Evolutionary conservation across 2,329 filamentous ascomycete genomes (phyloP), one percentile per base, ranked within the genome.

Genomic region (Venturia nashicola): DNA sequence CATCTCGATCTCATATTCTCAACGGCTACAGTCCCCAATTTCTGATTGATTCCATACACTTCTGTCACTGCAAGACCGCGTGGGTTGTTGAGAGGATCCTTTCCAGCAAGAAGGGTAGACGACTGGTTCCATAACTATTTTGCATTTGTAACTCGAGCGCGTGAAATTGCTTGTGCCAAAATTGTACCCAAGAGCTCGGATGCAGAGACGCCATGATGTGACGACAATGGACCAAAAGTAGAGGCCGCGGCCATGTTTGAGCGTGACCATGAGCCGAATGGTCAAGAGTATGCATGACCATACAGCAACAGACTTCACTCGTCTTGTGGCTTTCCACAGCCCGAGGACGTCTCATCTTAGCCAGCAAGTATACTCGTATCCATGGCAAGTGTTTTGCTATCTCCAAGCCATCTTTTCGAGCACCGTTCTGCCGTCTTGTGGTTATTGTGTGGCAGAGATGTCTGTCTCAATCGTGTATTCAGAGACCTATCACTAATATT

Each of bases 141-240:
- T n/a, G n/a, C n/a, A n/a, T n/a, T n/a, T n/a, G n/a, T n/a, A n/a
- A n/a, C n/a, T n/a, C n/a, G n/a, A n/a, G n/a, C n/a, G n/a, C n/a
- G n/a, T n/a, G n/a, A 82, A 11, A 82, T 83, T 42, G 14, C 34
- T 27, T 63, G 61, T 16, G 61, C 44, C 11, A 63, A 23, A n/a
- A 63, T 23, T 14, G 57, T 39, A 42, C 32, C 48, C 18, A 63
- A 63, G n/a, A 20, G 32, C 44, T 9, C 61, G 61, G 36, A 63
- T 54, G 18, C 32, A 51, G 16, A 63, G 48, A 8, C 61, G 46
- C 60, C 60, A 48, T 46, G 40, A 44, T 46, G 40, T 46, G n/a
- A 43, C 36, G 23, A 81, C 66, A 65, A 82, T 69, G 27, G 75
- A 77, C 79, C 78, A 80, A 67, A 81, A 82, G 67, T 82, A 82